Evolutionary conservation across 1,284 basidiomycete species (phyloP).

Genomic region (Phlebopus sp.): DNA sequence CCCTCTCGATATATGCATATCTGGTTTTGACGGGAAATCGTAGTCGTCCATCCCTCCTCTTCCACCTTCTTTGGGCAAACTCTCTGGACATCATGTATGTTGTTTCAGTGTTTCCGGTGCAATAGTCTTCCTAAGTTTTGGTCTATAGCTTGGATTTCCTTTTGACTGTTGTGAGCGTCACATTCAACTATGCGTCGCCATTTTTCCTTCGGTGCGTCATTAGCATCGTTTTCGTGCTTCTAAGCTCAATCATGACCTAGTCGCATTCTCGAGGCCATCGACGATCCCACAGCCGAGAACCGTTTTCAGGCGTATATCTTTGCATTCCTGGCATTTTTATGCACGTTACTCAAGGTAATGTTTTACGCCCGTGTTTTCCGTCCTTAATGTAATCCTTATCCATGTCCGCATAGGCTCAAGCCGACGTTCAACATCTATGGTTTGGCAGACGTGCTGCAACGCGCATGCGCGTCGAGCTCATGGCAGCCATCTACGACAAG

Average conservation of each 20-base stretch:
- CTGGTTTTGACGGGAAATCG: slow-evolving; percentile 1
- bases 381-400: not conserved
- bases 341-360: slow-evolving; percentile 45
- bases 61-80: slow-evolving; percentile 65
- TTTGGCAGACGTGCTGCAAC: slow-evolving; percentile 56
- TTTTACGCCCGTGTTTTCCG: not conserved
- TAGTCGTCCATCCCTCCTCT: slow-evolving; percentile 54
- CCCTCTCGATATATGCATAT: slow-evolving; percentile 2
- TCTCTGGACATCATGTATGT: slow-evolving; percentile 64
- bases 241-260: slow-evolving; percentile 12
- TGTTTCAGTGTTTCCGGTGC: not conserved
- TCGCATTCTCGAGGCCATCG: slow-evolving; percentile 36
- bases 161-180: slow-evolving; percentile 55
- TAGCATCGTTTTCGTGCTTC: not conserved
- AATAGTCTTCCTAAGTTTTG: not conserved
- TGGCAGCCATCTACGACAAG: slow-evolving; percentile 85
- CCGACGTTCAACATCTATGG: slow-evolving; percentile 69
- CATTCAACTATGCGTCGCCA: slow-evolving; percentile 55
- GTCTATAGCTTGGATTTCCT: slow-evolving; percentile 54
- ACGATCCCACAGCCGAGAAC: slow-evolving; percentile 34
- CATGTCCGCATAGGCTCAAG: slow-evolving; percentile 41
- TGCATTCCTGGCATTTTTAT: slow-evolving; percentile 54
- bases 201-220: slow-evolving; percentile 42
- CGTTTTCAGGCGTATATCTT: slow-evolving; percentile 62
- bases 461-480: slow-evolving; percentile 57